These are phyloP conservation scores for Volvox carteri DNA, from an alignment of 163 green algal species.

Conservation along the genomic window DNA sequence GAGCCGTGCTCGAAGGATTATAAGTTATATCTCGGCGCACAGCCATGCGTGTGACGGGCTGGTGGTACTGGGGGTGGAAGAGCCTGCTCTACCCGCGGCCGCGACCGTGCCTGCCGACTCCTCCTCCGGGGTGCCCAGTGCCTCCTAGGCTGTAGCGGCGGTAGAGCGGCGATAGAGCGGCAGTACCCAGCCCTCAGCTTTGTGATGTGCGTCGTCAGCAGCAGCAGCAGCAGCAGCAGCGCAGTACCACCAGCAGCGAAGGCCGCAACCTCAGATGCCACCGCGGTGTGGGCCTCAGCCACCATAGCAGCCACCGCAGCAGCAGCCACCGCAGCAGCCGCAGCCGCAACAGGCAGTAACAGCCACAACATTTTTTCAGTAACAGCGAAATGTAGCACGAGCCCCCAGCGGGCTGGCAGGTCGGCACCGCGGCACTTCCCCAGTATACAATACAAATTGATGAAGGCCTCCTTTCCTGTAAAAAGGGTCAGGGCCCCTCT, in stretches of 20 bases:
- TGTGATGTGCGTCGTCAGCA: too few relatives aligned
- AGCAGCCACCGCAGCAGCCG: neutral
- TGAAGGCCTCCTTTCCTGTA: too few relatives aligned
- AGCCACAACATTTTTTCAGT: neutral
- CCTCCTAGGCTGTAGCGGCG: neutral
- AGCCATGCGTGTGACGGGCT: conserved; percentile 49
- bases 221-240: neutral
- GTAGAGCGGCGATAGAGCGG: neutral
- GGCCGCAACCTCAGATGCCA: neutral
- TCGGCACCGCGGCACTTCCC: too few relatives aligned
- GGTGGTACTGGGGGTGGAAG: conserved; percentile 1
- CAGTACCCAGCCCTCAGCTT: neutral
- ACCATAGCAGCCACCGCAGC: neutral
- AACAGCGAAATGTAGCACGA: too few relatives aligned
- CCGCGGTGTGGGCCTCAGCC: too few relatives aligned
- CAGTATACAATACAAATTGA: too few relatives aligned
- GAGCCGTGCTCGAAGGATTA: neutral
- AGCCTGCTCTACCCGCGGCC: neutral
- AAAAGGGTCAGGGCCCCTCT: too few relatives aligned
- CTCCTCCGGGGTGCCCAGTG: neutral
- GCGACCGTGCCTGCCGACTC: neutral
- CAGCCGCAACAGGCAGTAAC: neutral
- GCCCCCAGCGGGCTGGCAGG: too few relatives aligned
- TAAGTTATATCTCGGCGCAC: conserved; percentile 37
- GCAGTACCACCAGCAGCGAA: neutral